A percentile compares a stretch with the other conserved stretches of the same genome.
phyloP scores from a whole-genome alignment of 768 basidiomycete species.

The Atractiella rhizophila region DNA sequence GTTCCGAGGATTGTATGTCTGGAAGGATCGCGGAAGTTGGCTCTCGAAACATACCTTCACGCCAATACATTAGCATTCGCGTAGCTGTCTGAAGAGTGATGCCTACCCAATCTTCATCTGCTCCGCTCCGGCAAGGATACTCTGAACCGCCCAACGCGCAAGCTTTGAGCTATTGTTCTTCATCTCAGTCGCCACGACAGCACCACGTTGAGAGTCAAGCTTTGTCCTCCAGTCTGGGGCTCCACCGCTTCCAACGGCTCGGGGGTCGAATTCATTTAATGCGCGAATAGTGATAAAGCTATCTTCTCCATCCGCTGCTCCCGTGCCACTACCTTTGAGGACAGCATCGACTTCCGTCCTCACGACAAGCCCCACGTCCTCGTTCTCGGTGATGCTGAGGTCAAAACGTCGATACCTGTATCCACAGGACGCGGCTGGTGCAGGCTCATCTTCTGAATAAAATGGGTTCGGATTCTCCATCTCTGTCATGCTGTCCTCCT shows the following conservation, averaged over 20 bases:
- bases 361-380: constrained; percentile 52
- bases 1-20: constrained; percentile 89
- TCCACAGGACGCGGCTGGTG: constrained; percentile 81
- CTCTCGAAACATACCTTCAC: constrained; percentile 77
- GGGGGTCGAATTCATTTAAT: constrained; percentile 85
- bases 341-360: constrained; percentile 93
- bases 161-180: constrained; percentile 98
- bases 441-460: constrained; percentile 75
- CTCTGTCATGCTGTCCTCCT: constrained; percentile 39
- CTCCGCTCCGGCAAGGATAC: constrained; percentile 80
- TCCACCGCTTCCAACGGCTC: constrained; percentile 67
- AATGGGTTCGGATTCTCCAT: constrained; percentile 82
- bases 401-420: constrained; percentile 93
- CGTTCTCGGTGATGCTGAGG: constrained; percentile 66
- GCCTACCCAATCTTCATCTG: constrained; percentile 87
- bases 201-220: constrained; percentile 82
- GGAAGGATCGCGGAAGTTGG: constrained; percentile 74
- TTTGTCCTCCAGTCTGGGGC: constrained; percentile 99
- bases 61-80: neutral
- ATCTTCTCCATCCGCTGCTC: constrained; percentile 31
- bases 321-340: constrained; percentile 20
- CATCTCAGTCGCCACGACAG: constrained; percentile 97
- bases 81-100: neutral
- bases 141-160: constrained; percentile 90
- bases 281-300: constrained; percentile 73